A percentile compares a stretch with the other conserved stretches of the same genome.
Conservation (phyloP, 176 grass and related monocot species). For the Phoenix dactylifera region DNA sequence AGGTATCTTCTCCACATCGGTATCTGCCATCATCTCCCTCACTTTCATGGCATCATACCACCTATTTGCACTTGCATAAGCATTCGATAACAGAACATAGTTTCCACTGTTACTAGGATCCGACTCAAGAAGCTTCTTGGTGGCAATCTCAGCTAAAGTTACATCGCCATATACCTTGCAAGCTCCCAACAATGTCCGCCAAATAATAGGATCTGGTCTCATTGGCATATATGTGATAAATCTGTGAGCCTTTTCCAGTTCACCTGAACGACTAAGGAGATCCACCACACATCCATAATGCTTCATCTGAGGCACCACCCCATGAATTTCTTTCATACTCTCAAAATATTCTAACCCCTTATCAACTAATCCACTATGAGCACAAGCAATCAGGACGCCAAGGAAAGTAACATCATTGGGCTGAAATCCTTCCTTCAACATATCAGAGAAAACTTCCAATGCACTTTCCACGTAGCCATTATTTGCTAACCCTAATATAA, state of each 20-base stretch:
- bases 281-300: slow-evolving; percentile 39
- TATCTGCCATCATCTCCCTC: slow-evolving; percentile 21
- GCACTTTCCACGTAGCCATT: slow-evolving; percentile 27
- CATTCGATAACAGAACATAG: slow-evolving; percentile 30
- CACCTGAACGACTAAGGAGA: slow-evolving; percentile 39
- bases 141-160: slow-evolving; percentile 26
- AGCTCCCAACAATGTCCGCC: slow-evolving; percentile 42
- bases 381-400: slow-evolving; percentile 35
- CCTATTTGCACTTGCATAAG: slow-evolving; percentile 32
- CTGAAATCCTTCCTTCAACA: slow-evolving; percentile 25
- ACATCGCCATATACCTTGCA: slow-evolving; percentile 37
- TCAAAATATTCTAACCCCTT: slow-evolving; percentile 33
- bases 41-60: slow-evolving; percentile 32
- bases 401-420: slow-evolving; percentile 40
- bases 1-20: slow-evolving; percentile 29
- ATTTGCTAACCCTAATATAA: slow-evolving; percentile 31
- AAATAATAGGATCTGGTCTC: slow-evolving; percentile 33
- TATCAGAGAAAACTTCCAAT: slow-evolving; percentile 22
- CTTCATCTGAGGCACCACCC: slow-evolving; percentile 40
- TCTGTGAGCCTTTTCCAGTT: slow-evolving; percentile 22
- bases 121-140: slow-evolving; percentile 26
- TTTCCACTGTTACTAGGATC: slow-evolving; percentile 35
- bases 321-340: slow-evolving; percentile 35
- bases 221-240: slow-evolving; percentile 38
- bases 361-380: slow-evolving; percentile 23